These are phyloP conservation scores for Penicillium mononematosum DNA, from an alignment of 495 filamentous ascomycete genomes.

Conservation along the genomic window DNA sequence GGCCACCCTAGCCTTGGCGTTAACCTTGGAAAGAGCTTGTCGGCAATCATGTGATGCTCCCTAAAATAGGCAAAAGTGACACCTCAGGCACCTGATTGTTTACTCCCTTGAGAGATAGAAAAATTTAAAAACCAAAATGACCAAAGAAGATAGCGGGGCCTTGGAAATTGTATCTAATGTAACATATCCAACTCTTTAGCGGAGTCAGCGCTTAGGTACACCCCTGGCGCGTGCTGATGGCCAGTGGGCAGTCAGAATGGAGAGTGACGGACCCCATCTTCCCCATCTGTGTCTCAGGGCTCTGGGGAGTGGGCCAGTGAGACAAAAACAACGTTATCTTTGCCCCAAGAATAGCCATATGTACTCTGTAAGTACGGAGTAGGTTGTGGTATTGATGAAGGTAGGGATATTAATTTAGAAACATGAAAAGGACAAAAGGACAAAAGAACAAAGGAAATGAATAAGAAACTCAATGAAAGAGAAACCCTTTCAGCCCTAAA, in stretches of 20 bases:
- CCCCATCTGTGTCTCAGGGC: background rate
- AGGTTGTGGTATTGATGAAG: background rate
- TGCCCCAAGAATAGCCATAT: background rate
- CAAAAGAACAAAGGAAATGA: background rate
- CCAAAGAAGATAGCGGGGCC: background rate
- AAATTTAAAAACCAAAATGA: background rate
- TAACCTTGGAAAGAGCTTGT: background rate
- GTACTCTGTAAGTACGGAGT: background rate
- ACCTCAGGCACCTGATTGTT: background rate
- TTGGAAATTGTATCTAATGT: background rate
- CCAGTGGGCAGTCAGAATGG: conserved; percentile 1
- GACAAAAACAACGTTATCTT: background rate
- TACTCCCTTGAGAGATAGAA: too few species aligned
- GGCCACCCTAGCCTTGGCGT: background rate
- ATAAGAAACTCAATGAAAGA: background rate
- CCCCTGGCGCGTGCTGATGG: conserved; percentile 2
- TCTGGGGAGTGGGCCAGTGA: background rate
- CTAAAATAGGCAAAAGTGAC: background rate
- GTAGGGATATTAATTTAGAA: background rate
- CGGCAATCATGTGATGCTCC: background rate
- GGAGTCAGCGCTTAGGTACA: conserved; percentile 3
- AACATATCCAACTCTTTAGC: background rate
- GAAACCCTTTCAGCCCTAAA: conserved; percentile 18
- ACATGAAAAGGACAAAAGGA: background rate
- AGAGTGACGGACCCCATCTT: background rate